Evolutionary conservation across 2,329 filamentous ascomycete species (phyloP).

Genomic region (Aspergillus fructus): DNA sequence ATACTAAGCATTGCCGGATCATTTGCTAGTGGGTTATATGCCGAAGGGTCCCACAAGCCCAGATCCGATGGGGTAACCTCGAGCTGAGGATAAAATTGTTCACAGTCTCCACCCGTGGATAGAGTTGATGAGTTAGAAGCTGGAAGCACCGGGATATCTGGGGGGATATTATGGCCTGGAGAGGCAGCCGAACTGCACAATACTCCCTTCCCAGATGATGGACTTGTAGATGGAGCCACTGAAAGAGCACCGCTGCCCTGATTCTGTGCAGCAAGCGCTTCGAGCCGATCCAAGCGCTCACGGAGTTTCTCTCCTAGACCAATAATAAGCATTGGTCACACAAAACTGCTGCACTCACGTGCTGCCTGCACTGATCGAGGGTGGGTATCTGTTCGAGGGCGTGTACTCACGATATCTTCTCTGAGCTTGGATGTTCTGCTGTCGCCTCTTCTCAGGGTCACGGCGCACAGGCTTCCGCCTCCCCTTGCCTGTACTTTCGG

Average conservation of each 20-base stretch:
- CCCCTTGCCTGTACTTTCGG: not conserved
- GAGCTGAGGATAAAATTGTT: not conserved
- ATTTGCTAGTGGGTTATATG: not conserved
- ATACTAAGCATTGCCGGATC: not conserved
- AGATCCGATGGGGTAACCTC: not conserved
- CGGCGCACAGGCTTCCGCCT: conserved; percentile 24
- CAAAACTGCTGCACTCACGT: not conserved
- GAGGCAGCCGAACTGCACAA: not conserved
- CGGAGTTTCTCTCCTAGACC: conserved; percentile 18
- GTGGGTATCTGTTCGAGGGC: not conserved
- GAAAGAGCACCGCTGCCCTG: too few relatives aligned
- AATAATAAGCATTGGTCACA: not conserved
- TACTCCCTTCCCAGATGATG: not conserved
- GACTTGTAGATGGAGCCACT: not conserved
- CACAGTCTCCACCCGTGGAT: not conserved
- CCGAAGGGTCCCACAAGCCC: conserved; percentile 3
- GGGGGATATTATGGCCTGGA: not conserved
- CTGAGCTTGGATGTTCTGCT: conserved; percentile 24
- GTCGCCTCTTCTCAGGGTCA: conserved; percentile 22
- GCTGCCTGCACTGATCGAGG: not conserved
- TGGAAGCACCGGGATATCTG: not conserved
- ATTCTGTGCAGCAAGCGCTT: conserved; percentile 7
- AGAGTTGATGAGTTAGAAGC: not conserved
- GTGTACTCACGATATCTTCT: conserved; percentile 19
- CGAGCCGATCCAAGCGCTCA: conserved; percentile 15